phyloP scores from a whole-genome alignment of 352 stramenopile species.

The Pythium dissotocum region DNA sequence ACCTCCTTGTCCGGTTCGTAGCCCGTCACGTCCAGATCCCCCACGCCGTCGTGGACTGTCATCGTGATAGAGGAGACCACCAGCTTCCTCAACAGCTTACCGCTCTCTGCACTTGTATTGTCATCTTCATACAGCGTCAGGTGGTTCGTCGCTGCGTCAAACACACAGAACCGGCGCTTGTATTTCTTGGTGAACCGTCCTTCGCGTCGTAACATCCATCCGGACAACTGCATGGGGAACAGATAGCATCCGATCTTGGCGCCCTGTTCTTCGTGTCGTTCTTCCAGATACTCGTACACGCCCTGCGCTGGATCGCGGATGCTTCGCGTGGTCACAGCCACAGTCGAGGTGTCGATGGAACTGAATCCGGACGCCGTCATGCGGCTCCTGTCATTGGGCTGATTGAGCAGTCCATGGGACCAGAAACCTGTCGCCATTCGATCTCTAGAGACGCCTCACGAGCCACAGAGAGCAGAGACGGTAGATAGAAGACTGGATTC shows the following conservation, averaged over 20 bases:
- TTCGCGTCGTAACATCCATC: slow-evolving; percentile 61
- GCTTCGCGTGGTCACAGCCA: slow-evolving; percentile 38
- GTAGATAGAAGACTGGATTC: background rate
- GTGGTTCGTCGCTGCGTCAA: slow-evolving; percentile 39
- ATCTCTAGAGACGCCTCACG: background rate
- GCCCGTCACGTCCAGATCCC: slow-evolving; percentile 23
- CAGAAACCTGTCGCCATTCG: background rate
- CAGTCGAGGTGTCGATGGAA: background rate
- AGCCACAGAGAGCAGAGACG: background rate
- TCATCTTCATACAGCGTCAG: slow-evolving; percentile 52
- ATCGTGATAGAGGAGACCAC: slow-evolving; percentile 54
- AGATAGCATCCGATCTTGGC: slow-evolving; percentile 22
- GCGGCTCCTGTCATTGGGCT: background rate
- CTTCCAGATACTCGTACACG: slow-evolving; percentile 66
- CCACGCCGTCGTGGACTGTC: slow-evolving; percentile 27
- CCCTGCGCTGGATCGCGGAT: slow-evolving; percentile 52
- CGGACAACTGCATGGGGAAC: slow-evolving; percentile 41
- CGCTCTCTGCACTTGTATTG: slow-evolving; percentile 32
- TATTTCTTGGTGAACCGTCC: slow-evolving; percentile 42
- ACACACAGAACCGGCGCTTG: slow-evolving; percentile 61
- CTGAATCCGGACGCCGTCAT: background rate
- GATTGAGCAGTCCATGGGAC: background rate
- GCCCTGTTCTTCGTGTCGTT: slow-evolving; percentile 37
- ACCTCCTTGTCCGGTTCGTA: slow-evolving; percentile 46
- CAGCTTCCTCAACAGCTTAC: slow-evolving; percentile 39